Conservation (phyloP, 768 basidiomycete species). For the Favolaschia claudopus region DNA sequence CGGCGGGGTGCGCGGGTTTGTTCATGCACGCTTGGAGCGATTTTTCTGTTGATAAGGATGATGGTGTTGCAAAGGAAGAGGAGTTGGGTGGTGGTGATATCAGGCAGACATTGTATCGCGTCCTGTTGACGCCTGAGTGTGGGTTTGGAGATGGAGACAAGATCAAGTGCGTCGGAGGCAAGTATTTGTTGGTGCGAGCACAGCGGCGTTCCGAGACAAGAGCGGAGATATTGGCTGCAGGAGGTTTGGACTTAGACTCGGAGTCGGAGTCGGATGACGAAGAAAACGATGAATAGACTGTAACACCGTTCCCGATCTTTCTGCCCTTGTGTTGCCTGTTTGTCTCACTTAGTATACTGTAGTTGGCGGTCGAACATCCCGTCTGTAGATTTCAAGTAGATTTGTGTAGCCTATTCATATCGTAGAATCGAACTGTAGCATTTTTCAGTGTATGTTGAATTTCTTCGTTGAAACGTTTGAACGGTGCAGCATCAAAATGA, state of each 20-base stretch:
- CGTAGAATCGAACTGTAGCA: no score
- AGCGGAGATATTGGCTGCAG: slow-evolving; percentile 10
- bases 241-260: slow-evolving; percentile 5
- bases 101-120: slow-evolving; percentile 18
- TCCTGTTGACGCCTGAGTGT: slow-evolving; percentile 6
- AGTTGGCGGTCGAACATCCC: background rate
- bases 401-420: no score
- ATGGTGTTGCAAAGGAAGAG: background rate
- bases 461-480: no score
- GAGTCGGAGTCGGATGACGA: background rate
- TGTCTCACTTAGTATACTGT: background rate
- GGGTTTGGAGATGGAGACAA: slow-evolving; percentile 18
- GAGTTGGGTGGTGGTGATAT: slow-evolving; percentile 12
- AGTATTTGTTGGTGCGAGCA: slow-evolving; percentile 3
- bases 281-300: background rate
- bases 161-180: background rate
- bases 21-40: slow-evolving; percentile 15
- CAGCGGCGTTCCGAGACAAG: background rate
- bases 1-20: background rate
- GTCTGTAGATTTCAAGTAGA: no score
- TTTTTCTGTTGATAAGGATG: background rate
- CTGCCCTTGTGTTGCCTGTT: no score
- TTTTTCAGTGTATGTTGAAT: background rate
- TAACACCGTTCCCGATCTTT: background rate
- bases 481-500: no score